These are phyloP conservation scores for Chiua virens DNA, from an alignment of 768 basidiomycete species.

Conservation along the genomic window DNA sequence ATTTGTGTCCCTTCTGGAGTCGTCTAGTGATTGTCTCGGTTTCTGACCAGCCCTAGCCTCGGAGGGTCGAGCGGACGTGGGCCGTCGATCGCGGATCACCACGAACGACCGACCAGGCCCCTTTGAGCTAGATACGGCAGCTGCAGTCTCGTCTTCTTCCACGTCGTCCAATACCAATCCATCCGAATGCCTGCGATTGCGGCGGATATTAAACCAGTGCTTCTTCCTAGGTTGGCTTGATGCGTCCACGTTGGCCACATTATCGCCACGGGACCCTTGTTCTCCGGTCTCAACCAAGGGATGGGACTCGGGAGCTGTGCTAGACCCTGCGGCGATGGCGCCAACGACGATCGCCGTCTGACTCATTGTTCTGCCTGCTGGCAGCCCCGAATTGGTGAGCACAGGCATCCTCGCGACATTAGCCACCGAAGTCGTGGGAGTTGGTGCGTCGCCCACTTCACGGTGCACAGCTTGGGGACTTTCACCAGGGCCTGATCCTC, in stretches of 20 bases:
- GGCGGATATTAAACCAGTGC: slow-evolving; percentile 67
- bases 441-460: slow-evolving; percentile 44
- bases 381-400: slow-evolving; percentile 35
- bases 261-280: slow-evolving; percentile 18
- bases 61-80: slow-evolving; percentile 33
- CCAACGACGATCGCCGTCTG: slow-evolving; percentile 86
- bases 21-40: slow-evolving; percentile 31
- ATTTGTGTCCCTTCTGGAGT: slow-evolving; percentile 27
- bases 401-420: slow-evolving; percentile 45
- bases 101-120: slow-evolving; percentile 61
- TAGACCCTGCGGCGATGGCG: slow-evolving; percentile 21
- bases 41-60: slow-evolving; percentile 21
- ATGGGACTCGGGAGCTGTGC: slow-evolving; percentile 18
- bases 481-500: slow-evolving; percentile 25
- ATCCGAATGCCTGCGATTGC: slow-evolving; percentile 60
- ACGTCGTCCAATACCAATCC: slow-evolving; percentile 40
- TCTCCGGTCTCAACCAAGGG: slow-evolving; percentile 20
- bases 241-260: slow-evolving; percentile 37
- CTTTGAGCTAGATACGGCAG: slow-evolving; percentile 32
- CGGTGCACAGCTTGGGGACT: slow-evolving; percentile 22
- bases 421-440: slow-evolving; percentile 50
- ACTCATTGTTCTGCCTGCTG: slow-evolving; percentile 74
- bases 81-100: slow-evolving; percentile 59
- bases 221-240: slow-evolving; percentile 55
- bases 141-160: slow-evolving; percentile 19